Evolutionary conservation across 352 stramenopile species (phyloP), one percentile per base, ranked within the genome.

Genomic region (Phytophthora capsici): DNA sequence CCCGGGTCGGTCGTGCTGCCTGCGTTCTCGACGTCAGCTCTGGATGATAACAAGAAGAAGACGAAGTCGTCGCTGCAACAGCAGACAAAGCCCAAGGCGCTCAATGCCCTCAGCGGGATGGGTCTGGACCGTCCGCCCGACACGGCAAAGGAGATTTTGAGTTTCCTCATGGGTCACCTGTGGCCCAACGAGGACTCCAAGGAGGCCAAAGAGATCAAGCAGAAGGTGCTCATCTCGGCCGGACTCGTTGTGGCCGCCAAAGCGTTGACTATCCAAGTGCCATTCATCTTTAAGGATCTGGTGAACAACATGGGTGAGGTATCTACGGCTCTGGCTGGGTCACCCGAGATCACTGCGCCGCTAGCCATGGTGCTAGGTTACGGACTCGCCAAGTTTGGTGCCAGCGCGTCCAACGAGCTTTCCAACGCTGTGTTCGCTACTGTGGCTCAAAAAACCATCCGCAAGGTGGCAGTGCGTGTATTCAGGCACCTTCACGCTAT

Each of bases 221-320:
- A 75, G 25, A 83, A 88, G 47, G 95, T 99, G 28, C 48, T 97
- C 17, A 23, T 86, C 41, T 95, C 88, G 1, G 63, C 97, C 0
- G 77, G 75, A 3, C 77, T 98, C 32, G 94, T 99, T 67, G 66
- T 98, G 16, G 80, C 66, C 6, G 89, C 89, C 46, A 99, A 99
- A 72, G 80, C 81, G 10, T 67, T 98, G 13, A 98, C 87, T n/a
- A 98, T 99, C 55, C 82, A 96, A 37, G 95, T 99, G 28, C 97
- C 97, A 10, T 99, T 98, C 71, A 78, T 99, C 32, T 99, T 99
- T 76, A 99, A 99, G 69, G 78, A 96, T 10, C 71, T 99, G 20
- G 93, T 99, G 7, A 86, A 99, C 69, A 50, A 65, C 19, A 80
- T 98, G 60, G 78, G 73, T 4, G 52, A 71, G 8, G 66, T 72